Conservation (phyloP, 805 yeast genomes). For the Hanseniaspora clermontiae region DNA sequence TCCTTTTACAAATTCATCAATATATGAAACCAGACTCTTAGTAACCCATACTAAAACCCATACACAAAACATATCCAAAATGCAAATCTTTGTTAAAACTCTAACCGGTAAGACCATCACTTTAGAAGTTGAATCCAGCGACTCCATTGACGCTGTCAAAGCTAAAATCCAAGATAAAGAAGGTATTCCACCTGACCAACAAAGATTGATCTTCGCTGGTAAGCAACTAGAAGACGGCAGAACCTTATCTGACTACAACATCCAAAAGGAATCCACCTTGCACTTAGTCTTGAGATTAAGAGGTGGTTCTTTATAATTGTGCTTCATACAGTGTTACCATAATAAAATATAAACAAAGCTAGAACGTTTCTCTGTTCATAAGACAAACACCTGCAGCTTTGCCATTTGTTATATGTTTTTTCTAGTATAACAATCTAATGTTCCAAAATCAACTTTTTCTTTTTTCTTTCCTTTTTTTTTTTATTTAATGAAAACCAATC, state of each 20-base stretch:
- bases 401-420: not conserved
- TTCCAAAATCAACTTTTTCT: not conserved
- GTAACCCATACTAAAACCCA: not conserved
- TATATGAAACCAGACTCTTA: not conserved
- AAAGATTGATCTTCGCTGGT: constrained; percentile 59
- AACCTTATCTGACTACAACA: constrained; percentile 59
- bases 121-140: constrained; percentile 86
- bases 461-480: not conserved
- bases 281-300: constrained; percentile 63
- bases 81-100: constrained; percentile 94
- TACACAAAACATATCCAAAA: constrained; percentile 35
- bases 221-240: constrained; percentile 61
- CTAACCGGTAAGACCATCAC: constrained; percentile 96
- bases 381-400: too few species aligned
- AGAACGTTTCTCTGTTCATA: too few species aligned
- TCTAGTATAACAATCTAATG: not conserved
- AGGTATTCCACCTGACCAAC: constrained; percentile 64
- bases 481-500: not conserved
- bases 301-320: constrained; percentile 39
- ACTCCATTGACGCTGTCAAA: constrained; percentile 87
- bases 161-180: constrained; percentile 61
- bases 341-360: constrained; percentile 20
- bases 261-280: constrained; percentile 57
- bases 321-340: constrained; percentile 12
- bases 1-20: not conserved